Conservation (phyloP, 192 early-diverging fungal genomes). For the Bifiguratus adelaidae region DNA sequence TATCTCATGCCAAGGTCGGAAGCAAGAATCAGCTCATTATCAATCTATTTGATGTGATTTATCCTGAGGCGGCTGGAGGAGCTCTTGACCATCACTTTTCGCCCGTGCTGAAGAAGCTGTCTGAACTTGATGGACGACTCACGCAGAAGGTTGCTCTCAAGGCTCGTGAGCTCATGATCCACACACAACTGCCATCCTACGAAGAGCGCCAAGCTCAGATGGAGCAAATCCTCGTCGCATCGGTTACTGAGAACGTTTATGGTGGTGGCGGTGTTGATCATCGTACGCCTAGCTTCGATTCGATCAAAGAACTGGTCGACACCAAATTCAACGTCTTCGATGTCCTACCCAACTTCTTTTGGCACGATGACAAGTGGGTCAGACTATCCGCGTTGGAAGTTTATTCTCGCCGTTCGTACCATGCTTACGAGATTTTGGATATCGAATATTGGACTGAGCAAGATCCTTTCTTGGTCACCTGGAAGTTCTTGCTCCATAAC, state of each 20-base stretch:
- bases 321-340: conserved; percentile 95
- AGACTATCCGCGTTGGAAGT: conserved; percentile 86
- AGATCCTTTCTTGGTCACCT: conserved; percentile 58
- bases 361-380: conserved; percentile 69
- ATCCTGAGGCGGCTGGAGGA: conserved; percentile 49
- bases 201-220: conserved; percentile 82
- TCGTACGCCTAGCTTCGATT: conserved; percentile 66
- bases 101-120: conserved; percentile 66
- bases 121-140: conserved; percentile 61
- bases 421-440: conserved; percentile 88
- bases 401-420: conserved; percentile 94
- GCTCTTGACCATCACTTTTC: conserved; percentile 62
- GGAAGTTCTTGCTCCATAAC: conserved; percentile 59
- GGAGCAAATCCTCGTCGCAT: conserved; percentile 68
- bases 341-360: conserved; percentile 89
- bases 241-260: conserved; percentile 68
- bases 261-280: conserved; percentile 57
- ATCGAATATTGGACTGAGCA: conserved; percentile 63
- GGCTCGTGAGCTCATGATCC: conserved; percentile 90
- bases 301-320: conserved; percentile 76
- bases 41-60: conserved; percentile 69
- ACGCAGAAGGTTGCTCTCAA: conserved; percentile 88
- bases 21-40: conserved; percentile 71
- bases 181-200: conserved; percentile 84
- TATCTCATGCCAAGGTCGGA: conserved; percentile 77